phyloP scores from a whole-genome alignment of 495 filamentous ascomycete genomes.

The Daldinia childiae region DNA sequence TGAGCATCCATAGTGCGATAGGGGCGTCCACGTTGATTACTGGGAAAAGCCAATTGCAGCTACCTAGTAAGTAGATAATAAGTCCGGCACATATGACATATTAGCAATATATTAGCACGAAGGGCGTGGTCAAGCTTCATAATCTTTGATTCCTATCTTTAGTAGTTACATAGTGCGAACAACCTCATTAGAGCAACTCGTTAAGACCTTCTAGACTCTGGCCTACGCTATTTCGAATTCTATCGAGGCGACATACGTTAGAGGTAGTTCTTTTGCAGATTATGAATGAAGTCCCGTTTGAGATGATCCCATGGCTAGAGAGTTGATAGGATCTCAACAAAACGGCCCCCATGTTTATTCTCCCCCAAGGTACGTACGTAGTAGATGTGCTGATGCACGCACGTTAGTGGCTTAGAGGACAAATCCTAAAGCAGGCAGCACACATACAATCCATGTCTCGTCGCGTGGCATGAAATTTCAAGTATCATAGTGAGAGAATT shows the following conservation, averaged over 20 bases:
- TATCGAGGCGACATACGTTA: slow-evolving; percentile 10
- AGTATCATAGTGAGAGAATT: slow-evolving; percentile 34
- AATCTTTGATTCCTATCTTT: background rate
- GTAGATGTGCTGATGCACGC: slow-evolving; percentile 28
- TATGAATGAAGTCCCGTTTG: slow-evolving; percentile 34
- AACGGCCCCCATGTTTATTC: slow-evolving; percentile 35
- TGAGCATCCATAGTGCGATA: background rate
- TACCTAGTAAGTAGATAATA: background rate
- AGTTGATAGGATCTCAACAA: slow-evolving; percentile 31
- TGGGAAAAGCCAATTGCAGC: background rate
- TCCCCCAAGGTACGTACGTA: slow-evolving; percentile 33
- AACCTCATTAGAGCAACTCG: background rate
- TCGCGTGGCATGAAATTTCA: slow-evolving; percentile 27
- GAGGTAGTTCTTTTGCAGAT: slow-evolving; percentile 20
- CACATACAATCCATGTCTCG: slow-evolving; percentile 13
- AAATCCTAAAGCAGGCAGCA: slow-evolving; percentile 5
- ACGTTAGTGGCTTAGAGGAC: slow-evolving; percentile 14
- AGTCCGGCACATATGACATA: background rate
- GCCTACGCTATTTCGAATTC: slow-evolving; percentile 8
- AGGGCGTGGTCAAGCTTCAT: background rate
- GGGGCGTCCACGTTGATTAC: background rate
- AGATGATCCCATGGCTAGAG: slow-evolving; percentile 21
- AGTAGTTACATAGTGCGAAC: background rate
- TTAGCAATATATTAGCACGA: slow-evolving; percentile 1
- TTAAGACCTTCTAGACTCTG: background rate